Conservation (phyloP, 2,329 filamentous ascomycete genomes). For the Colletotrichum plurivorum region DNA sequence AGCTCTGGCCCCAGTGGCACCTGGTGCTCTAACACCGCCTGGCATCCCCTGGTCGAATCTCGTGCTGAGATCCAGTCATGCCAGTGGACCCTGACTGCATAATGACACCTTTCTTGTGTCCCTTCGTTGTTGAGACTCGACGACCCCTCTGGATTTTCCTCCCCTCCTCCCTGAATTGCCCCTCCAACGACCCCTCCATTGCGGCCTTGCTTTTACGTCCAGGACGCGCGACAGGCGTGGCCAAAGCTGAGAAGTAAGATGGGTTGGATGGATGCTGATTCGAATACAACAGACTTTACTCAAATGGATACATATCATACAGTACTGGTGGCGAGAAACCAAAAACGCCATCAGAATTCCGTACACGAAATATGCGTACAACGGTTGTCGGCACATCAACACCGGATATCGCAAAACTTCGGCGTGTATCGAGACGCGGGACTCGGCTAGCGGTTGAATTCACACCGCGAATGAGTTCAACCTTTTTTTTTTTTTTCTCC, state of each 20-base stretch:
- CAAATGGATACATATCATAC: neutral
- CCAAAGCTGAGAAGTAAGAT: neutral
- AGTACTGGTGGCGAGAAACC: neutral
- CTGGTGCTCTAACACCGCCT: constrained; percentile 13
- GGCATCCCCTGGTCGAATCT: constrained; percentile 25
- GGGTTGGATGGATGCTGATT: neutral
- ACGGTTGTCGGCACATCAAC: neutral
- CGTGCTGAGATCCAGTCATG: constrained; percentile 33
- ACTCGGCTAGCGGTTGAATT: constrained; percentile 34
- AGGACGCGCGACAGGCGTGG: constrained; percentile 30
- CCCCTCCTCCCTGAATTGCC: constrained; percentile 27
- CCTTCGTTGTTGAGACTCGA: constrained; percentile 6
- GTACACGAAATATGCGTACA: neutral
- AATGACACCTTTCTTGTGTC: constrained; percentile 30
- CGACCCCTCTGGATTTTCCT: constrained; percentile 13
- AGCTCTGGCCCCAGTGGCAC: constrained; percentile 29
- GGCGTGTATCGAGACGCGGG: constrained; percentile 15
- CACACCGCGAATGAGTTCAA: constrained; percentile 14
- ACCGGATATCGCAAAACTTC: neutral
- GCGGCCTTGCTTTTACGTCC: constrained; percentile 18
- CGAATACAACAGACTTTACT: neutral
- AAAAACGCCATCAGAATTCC: neutral
- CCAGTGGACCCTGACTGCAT: constrained; percentile 39
- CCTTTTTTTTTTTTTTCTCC: constrained; percentile 5
- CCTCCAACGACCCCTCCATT: constrained; percentile 34